Evolutionary conservation across 306 rosid genomes (phyloP).

Genomic region (Comarum palustre): DNA sequence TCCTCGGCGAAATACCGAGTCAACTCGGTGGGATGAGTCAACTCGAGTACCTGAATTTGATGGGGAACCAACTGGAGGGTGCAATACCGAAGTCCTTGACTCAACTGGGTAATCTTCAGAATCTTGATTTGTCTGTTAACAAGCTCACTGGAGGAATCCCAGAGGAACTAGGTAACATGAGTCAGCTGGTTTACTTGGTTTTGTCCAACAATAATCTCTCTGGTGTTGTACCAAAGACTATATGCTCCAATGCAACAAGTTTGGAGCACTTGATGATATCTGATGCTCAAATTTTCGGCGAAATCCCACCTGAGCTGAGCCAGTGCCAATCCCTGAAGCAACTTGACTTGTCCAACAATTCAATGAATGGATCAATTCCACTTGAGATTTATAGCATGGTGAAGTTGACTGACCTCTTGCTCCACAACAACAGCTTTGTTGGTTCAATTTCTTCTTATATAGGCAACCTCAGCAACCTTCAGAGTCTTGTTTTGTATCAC

Average conservation of each 20-base stretch:
- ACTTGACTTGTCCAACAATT: slow-evolving; percentile 82
- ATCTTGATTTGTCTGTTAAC: slow-evolving; percentile 72
- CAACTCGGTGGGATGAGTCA: slow-evolving; percentile 59
- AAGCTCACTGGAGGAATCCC: slow-evolving; percentile 67
- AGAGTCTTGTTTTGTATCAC: slow-evolving; percentile 64
- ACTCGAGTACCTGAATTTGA: slow-evolving; percentile 64
- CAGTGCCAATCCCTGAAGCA: slow-evolving; percentile 66
- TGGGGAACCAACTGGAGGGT: slow-evolving; percentile 73
- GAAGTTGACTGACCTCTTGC: slow-evolving; percentile 66
- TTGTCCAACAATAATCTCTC: slow-evolving; percentile 68
- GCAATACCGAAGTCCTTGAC: slow-evolving; percentile 52
- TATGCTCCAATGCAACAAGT: slow-evolving; percentile 73
- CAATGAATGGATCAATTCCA: slow-evolving; percentile 75
- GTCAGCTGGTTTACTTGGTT: slow-evolving; percentile 52
- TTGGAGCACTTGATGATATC: slow-evolving; percentile 64
- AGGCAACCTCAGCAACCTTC: slow-evolving; percentile 60
- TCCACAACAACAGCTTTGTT: slow-evolving; percentile 77
- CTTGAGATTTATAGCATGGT: slow-evolving; percentile 47
- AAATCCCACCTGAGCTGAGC: slow-evolving; percentile 61
- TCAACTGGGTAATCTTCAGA: slow-evolving; percentile 62
- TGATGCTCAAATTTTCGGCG: slow-evolving; percentile 51
- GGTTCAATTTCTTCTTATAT: slow-evolving; percentile 72
- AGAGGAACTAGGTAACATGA: slow-evolving; percentile 67
- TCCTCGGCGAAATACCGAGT: slow-evolving; percentile 70
- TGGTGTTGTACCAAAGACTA: slow-evolving; percentile 52